Evolutionary conservation across 1,139 yeast genomes (phyloP).

Genomic region (Yamadazyma dendronema): DNA sequence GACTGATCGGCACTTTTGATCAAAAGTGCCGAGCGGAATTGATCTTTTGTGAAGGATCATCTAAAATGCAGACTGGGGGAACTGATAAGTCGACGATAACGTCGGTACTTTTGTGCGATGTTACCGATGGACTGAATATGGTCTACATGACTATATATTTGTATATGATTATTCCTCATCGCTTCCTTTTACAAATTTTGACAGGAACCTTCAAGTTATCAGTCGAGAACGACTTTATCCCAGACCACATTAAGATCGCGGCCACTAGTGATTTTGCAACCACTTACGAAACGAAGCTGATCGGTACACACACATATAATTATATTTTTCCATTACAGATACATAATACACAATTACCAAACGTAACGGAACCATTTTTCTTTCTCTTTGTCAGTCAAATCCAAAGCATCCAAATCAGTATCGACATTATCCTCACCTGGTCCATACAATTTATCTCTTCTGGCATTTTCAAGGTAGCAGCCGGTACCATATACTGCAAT

Average conservation of each 20-base stretch:
- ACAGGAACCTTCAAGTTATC: too few species aligned
- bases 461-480: constrained; percentile 13
- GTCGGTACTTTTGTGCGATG: neutral
- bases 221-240: too few species aligned
- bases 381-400: constrained; percentile 19
- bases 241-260: too few species aligned
- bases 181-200: too few species aligned
- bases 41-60: neutral
- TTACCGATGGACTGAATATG: too few species aligned
- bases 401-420: constrained; percentile 13
- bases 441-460: constrained; percentile 18
- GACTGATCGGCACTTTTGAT: neutral
- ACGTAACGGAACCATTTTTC: constrained; percentile 19
- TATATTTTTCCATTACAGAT: neutral
- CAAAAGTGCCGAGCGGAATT: neutral
- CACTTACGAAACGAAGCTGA: too few species aligned
- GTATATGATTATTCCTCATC: too few species aligned
- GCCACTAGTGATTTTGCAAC: too few species aligned
- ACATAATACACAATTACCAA: constrained; percentile 12
- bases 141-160: too few species aligned
- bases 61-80: neutral
- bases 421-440: constrained; percentile 14
- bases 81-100: neutral
- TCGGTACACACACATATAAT: too few species aligned
- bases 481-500: constrained; percentile 14